A percentile compares a stretch with the other conserved stretches of the same genome.
phyloP scores from a whole-genome alignment of 148 eudicot genomes.

The Cornus kousa region DNA sequence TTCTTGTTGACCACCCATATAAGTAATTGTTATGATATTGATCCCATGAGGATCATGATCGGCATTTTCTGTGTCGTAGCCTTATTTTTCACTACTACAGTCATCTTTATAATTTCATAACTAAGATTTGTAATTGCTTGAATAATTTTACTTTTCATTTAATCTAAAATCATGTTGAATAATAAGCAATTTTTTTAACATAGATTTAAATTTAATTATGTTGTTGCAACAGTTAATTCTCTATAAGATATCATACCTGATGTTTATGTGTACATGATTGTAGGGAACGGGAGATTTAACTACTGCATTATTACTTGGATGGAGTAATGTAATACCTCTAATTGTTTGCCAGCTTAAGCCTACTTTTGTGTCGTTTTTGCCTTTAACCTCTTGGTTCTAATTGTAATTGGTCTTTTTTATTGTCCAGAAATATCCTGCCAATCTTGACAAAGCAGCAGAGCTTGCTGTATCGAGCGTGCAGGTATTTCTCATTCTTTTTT shows the following conservation, averaged over 20 bases:
- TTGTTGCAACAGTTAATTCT: neutral
- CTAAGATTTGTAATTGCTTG: neutral
- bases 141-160: neutral
- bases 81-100: neutral
- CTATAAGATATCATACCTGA: neutral
- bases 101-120: neutral
- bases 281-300: conserved; percentile 96
- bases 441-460: conserved; percentile 80
- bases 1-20: neutral
- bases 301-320: conserved; percentile 90
- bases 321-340: conserved; percentile 80
- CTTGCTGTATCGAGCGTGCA: conserved; percentile 91
- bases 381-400: neutral
- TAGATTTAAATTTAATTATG: conserved; percentile 2
- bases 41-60: neutral
- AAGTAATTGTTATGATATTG: no score
- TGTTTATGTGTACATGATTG: conserved; percentile 16
- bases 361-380: neutral
- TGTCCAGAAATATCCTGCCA: conserved; percentile 73
- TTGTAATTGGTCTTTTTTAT: conserved; percentile 9
- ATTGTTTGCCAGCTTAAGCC: conserved; percentile 1
- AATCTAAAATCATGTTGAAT: neutral
- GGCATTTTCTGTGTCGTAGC: neutral
- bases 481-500: conserved; percentile 35
- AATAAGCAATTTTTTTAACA: neutral